These are phyloP conservation scores for Kwoniella newhampshirensis DNA, from an alignment of 768 basidiomycete species.

Conservation along the genomic window DNA sequence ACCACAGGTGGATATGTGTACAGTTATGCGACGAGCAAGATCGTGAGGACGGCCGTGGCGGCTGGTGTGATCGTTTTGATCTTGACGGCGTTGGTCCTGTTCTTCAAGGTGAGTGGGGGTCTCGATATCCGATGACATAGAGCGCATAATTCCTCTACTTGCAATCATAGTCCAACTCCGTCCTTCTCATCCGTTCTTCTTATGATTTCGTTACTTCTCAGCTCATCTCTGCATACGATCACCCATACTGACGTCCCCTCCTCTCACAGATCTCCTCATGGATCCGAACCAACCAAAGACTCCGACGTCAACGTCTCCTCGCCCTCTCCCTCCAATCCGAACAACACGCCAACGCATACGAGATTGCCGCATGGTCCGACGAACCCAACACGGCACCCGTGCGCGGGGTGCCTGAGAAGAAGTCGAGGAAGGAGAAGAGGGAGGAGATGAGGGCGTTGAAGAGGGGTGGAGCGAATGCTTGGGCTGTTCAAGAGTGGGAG, in stretches of 20 bases:
- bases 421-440: slow-evolving; percentile 24
- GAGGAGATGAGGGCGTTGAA: slow-evolving; percentile 31
- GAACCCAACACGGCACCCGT: slow-evolving; percentile 32
- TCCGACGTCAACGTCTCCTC: slow-evolving; percentile 30
- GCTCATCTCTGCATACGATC: no score
- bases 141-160: no score
- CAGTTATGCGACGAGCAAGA: slow-evolving; percentile 37
- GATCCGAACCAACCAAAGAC: slow-evolving; percentile 34
- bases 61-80: slow-evolving; percentile 43
- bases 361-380: slow-evolving; percentile 46
- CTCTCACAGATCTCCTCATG: slow-evolving; percentile 34
- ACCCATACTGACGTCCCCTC: background rate
- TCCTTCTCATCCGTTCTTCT: no score
- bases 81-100: slow-evolving; percentile 35
- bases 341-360: slow-evolving; percentile 39
- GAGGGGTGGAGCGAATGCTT: slow-evolving; percentile 43
- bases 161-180: no score
- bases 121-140: no score
- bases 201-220: no score
- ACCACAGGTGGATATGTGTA: slow-evolving; percentile 18
- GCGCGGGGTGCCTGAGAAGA: slow-evolving; percentile 5
- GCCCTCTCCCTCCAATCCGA: slow-evolving; percentile 26
- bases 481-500: slow-evolving; percentile 45
- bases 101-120: slow-evolving; percentile 38
- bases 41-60: slow-evolving; percentile 42